A percentile compares a stretch with the other conserved stretches of the same genome.
Evolutionary conservation across 768 basidiomycete genomes (phyloP).

Genomic region (Naganishia vaughanmartiniae): DNA sequence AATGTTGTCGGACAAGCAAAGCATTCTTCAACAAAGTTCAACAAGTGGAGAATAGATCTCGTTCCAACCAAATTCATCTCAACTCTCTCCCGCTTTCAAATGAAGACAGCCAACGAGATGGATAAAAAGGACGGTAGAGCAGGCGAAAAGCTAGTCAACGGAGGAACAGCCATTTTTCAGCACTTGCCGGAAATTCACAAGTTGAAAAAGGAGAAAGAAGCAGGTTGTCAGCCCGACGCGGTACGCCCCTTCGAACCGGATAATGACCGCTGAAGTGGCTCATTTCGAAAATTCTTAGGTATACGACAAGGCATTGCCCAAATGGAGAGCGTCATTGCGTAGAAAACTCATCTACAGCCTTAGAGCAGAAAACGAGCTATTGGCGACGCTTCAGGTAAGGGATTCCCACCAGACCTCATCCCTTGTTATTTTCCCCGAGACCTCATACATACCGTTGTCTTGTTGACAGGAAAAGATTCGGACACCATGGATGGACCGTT

Average conservation of each 20-base stretch:
- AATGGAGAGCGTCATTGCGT: conserved; percentile 42
- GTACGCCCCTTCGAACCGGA: neutral
- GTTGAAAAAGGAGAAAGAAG: conserved; percentile 40
- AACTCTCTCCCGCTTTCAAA: neutral
- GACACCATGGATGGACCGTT: conserved; percentile 42
- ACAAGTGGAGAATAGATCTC: neutral
- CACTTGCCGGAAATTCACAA: conserved; percentile 35
- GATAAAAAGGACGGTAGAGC: neutral
- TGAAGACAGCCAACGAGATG: neutral
- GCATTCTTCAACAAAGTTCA: neutral
- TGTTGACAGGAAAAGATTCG: conserved; percentile 26
- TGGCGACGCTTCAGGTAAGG: conserved; percentile 45
- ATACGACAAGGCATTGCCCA: conserved; percentile 41
- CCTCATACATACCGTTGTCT: too few species aligned
- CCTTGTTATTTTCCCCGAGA: too few species aligned
- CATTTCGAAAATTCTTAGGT: conserved; percentile 25
- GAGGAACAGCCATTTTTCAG: conserved; percentile 34
- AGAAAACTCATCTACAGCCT: conserved; percentile 39
- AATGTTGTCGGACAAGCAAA: neutral
- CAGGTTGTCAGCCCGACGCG: conserved; percentile 49
- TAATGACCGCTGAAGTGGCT: neutral
- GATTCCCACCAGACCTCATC: neutral
- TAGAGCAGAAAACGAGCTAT: conserved; percentile 42
- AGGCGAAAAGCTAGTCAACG: conserved; percentile 9
- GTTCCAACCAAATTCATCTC: neutral